Evolutionary conservation across 2,329 filamentous ascomycete genomes (phyloP).

Genomic region (Paecilomyces dactylethromorphus): DNA sequence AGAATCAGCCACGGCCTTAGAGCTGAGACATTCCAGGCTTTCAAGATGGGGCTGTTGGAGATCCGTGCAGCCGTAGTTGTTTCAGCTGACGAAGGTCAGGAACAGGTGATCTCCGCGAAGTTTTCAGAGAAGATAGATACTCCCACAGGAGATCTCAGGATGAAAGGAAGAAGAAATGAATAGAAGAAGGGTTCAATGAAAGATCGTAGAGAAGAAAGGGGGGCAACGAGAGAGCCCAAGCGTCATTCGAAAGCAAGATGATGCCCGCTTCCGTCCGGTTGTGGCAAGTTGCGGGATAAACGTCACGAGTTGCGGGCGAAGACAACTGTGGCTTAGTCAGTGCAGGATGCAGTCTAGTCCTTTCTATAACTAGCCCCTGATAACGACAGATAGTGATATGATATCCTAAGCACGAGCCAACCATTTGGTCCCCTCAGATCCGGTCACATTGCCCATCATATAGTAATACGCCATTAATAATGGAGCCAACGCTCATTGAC

Average conservation of each 20-base stretch:
- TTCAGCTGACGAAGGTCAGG: conserved; percentile 4
- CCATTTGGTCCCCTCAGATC: no score
- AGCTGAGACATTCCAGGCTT: background rate
- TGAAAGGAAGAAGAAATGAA: background rate
- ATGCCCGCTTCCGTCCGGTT: background rate
- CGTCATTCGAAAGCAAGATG: background rate
- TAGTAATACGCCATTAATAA: no score
- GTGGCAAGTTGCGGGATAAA: background rate
- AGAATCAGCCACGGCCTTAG: background rate
- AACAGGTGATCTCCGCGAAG: background rate
- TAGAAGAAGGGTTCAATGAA: background rate
- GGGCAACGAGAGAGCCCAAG: conserved; percentile 2
- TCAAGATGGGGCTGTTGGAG: conserved; percentile 2
- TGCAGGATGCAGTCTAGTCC: background rate
- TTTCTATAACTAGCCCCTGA: background rate
- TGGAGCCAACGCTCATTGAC: no score
- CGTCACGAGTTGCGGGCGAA: background rate
- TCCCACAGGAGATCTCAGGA: background rate
- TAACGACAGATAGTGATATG: no score
- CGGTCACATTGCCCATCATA: no score
- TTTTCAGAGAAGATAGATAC: background rate
- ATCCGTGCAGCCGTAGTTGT: conserved; percentile 8
- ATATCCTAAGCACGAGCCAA: no score
- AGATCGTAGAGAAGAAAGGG: conserved; percentile 3
- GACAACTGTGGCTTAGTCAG: background rate